Percentiles rank a stretch among this genome's conserved stretches.
phyloP scores from a whole-genome alignment of 768 basidiomycete genomes.

The Termitomyces sp. region DNA sequence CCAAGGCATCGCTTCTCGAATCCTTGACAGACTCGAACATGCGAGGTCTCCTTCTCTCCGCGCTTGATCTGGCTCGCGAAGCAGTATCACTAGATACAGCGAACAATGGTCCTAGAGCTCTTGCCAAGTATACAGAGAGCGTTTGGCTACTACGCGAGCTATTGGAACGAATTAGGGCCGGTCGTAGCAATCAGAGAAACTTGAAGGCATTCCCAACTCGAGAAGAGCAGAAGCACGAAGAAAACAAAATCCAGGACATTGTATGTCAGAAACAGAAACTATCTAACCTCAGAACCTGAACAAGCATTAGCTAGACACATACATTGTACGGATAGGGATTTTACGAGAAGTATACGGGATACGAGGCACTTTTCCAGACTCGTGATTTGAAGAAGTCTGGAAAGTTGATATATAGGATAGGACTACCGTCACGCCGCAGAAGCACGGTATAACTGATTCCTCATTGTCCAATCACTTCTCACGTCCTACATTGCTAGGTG shows the following conservation, averaged over 20 bases:
- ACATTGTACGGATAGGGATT: conserved; percentile 5
- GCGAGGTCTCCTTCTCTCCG: conserved; percentile 2
- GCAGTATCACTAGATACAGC: conserved; percentile 6
- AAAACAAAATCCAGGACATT: conserved; percentile 7
- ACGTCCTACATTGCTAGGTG: not conserved
- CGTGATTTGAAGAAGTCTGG: not conserved
- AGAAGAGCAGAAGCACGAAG: not conserved
- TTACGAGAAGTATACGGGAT: not conserved
- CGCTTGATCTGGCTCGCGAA: conserved; percentile 7
- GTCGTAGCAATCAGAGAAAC: not conserved
- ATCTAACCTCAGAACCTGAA: not conserved
- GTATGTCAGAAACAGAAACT: not conserved
- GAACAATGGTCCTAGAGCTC: not conserved
- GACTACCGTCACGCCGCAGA: not conserved
- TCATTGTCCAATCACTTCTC: not conserved
- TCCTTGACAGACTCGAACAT: not conserved
- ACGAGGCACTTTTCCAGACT: not conserved
- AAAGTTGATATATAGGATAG: not conserved
- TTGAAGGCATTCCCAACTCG: not conserved
- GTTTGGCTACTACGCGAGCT: conserved; percentile 9
- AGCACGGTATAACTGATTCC: not conserved
- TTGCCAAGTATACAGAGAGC: conserved; percentile 8
- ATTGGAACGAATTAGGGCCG: not conserved
- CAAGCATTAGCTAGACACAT: conserved; percentile 8
- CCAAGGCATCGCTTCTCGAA: not conserved